Evolutionary conservation across 768 basidiomycete species (phyloP).

Genomic region (Tephrocybe sp.): DNA sequence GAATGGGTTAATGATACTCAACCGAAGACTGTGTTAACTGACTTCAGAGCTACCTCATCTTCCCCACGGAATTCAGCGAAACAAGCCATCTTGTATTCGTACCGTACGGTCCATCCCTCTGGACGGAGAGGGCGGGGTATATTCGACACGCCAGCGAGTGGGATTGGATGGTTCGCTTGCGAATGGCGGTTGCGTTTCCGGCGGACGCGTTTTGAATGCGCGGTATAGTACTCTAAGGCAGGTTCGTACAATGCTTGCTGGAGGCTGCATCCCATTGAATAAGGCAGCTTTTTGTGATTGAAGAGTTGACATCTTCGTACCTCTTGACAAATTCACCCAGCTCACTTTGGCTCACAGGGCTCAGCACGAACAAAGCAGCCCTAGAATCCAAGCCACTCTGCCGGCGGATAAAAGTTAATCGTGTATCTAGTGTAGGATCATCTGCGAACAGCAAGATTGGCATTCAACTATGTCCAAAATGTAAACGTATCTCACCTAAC

Average conservation of each 20-base stretch:
- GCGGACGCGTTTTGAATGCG: constrained; percentile 89
- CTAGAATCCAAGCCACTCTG: constrained; percentile 89
- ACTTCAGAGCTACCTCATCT: constrained; percentile 92
- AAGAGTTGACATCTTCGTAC: constrained; percentile 32
- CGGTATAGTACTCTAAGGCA: constrained; percentile 89
- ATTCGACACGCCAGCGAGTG: constrained; percentile 41
- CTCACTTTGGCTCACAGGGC: constrained; percentile 85
- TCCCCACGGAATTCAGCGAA: constrained; percentile 96
- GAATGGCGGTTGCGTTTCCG: constrained; percentile 86
- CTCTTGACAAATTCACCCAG: constrained; percentile 87
- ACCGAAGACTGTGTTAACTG: constrained; percentile 26
- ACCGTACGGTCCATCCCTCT: constrained; percentile 94
- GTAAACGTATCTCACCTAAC: constrained; percentile 59
- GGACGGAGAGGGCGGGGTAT: constrained; percentile 66
- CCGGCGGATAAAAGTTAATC: constrained; percentile 84
- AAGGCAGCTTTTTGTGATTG: background rate
- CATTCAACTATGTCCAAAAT: background rate
- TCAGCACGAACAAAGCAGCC: constrained; percentile 91
- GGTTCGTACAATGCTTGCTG: constrained; percentile 89
- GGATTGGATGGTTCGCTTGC: constrained; percentile 53
- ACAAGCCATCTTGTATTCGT: constrained; percentile 96
- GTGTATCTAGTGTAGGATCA: constrained; percentile 77
- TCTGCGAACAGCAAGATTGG: constrained; percentile 45
- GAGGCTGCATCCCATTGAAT: constrained; percentile 46
- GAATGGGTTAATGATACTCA: constrained; percentile 11